These are phyloP conservation scores for Acanthamoeba rhysodes DNA, from an alignment of 208 protist species.

Conservation along the genomic window DNA sequence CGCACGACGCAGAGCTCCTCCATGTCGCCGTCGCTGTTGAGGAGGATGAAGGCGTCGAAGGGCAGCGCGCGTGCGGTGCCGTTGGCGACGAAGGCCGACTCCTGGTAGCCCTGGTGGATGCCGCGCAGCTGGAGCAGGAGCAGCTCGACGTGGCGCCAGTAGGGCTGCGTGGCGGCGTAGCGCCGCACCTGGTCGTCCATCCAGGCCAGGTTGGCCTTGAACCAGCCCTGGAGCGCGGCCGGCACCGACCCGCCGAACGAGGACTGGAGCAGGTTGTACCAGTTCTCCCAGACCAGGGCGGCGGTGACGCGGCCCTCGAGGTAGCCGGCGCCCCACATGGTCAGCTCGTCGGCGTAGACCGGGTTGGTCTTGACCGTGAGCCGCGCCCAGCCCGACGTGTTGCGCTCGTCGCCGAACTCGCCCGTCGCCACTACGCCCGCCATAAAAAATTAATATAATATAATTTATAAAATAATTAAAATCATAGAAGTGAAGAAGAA, in stretches of 20 bases:
- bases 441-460: neutral
- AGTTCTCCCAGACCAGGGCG: slow-evolving; percentile 72
- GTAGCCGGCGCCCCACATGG: slow-evolving; percentile 72
- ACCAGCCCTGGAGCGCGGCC: neutral
- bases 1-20: slow-evolving; percentile 61
- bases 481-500: no score
- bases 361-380: slow-evolving; percentile 39
- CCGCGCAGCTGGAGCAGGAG: slow-evolving; percentile 44
- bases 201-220: slow-evolving; percentile 34
- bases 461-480: no score
- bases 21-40: slow-evolving; percentile 71
- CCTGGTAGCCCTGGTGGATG: slow-evolving; percentile 1
- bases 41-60: slow-evolving; percentile 13
- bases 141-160: slow-evolving; percentile 21
- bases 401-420: slow-evolving; percentile 5
- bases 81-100: neutral
- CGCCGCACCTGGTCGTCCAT: slow-evolving; percentile 29
- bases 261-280: slow-evolving; percentile 66
- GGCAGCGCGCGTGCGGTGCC: neutral
- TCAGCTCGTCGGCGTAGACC: slow-evolving; percentile 34
- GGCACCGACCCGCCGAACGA: slow-evolving; percentile 32
- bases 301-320: slow-evolving; percentile 71
- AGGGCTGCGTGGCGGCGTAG: slow-evolving; percentile 26
- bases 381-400: slow-evolving; percentile 52
- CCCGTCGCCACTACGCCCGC: neutral